These are phyloP conservation scores for Pinus tabuliformis DNA, from an alignment of 75 land plant genomes.

Conservation along the genomic window DNA sequence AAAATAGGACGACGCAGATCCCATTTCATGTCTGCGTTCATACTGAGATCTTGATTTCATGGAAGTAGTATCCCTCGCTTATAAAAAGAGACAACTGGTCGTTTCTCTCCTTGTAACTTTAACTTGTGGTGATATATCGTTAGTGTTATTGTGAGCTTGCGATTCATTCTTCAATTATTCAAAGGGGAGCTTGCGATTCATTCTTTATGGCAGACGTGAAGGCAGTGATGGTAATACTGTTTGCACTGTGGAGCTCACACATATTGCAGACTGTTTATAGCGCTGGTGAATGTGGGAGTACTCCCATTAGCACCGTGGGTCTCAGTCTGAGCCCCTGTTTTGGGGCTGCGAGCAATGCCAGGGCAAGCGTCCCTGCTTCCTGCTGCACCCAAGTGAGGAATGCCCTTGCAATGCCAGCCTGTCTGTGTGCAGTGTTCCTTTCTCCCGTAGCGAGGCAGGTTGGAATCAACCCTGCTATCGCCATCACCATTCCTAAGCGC, in stretches of 20 bases:
- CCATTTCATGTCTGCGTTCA: background rate
- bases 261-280: background rate
- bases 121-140: background rate
- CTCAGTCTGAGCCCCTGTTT: background rate
- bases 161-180: too few species aligned
- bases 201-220: background rate
- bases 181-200: too few species aligned
- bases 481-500: slow-evolving; percentile 38
- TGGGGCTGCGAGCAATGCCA: background rate
- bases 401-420: slow-evolving; percentile 9
- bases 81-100: background rate
- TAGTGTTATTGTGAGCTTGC: background rate
- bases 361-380: slow-evolving; percentile 15
- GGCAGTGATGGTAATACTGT: background rate
- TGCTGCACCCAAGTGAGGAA: slow-evolving; percentile 30
- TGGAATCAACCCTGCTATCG: slow-evolving; percentile 38
- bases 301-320: background rate
- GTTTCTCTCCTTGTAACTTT: background rate
- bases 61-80: background rate
- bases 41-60: background rate
- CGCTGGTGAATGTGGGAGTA: background rate
- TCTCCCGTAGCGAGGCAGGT: slow-evolving; percentile 34
- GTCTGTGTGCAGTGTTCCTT: slow-evolving; percentile 32
- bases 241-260: background rate
- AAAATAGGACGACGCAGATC: too few species aligned